Percentiles rank a stretch among this genome's conserved stretches.
Conservation (phyloP, 805 yeast genomes). For the Kazachstania psychrophila region DNA sequence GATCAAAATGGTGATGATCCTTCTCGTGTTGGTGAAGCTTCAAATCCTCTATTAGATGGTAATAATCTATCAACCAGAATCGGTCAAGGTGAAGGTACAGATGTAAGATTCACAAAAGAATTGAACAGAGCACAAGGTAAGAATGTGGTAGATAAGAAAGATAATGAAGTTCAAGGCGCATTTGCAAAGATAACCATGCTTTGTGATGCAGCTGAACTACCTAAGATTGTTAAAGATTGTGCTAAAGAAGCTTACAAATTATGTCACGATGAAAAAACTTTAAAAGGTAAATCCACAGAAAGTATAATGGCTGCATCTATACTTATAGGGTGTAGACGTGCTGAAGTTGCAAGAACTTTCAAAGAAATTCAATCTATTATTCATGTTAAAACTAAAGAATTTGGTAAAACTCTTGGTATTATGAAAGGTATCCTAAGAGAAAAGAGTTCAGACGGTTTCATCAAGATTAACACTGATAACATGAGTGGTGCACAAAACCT, state of each 20-base stretch:
- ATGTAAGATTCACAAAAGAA: slow-evolving; percentile 79
- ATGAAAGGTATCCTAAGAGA: slow-evolving; percentile 60
- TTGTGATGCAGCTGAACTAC: slow-evolving; percentile 94
- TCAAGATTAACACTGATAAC: slow-evolving; percentile 36
- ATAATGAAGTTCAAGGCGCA: slow-evolving; percentile 79
- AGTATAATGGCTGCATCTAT: slow-evolving; percentile 95
- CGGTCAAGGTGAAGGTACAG: slow-evolving; percentile 80
- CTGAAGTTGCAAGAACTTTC: slow-evolving; percentile 88
- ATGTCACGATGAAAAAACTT: slow-evolving; percentile 75
- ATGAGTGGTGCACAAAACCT: slow-evolving; percentile 79
- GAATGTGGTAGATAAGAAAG: slow-evolving; percentile 77
- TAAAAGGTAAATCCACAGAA: slow-evolving; percentile 87
- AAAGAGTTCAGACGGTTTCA: slow-evolving; percentile 32
- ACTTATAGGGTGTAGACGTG: slow-evolving; percentile 87
- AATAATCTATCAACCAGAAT: slow-evolving; percentile 89
- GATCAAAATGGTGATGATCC: slow-evolving; percentile 98
- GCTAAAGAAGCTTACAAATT: slow-evolving; percentile 93
- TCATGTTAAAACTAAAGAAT: slow-evolving; percentile 86
- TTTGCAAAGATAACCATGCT: slow-evolving; percentile 85
- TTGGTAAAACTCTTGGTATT: slow-evolving; percentile 81
- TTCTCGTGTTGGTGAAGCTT: slow-evolving; percentile 97
- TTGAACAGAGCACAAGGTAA: slow-evolving; percentile 82
- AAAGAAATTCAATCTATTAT: slow-evolving; percentile 94
- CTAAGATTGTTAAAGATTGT: slow-evolving; percentile 92
- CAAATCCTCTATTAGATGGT: slow-evolving; percentile 83